Evolutionary conservation across 2,329 filamentous ascomycete species (phyloP), one percentile per base, ranked within the genome.

Genomic region (Lojkania enalia): DNA sequence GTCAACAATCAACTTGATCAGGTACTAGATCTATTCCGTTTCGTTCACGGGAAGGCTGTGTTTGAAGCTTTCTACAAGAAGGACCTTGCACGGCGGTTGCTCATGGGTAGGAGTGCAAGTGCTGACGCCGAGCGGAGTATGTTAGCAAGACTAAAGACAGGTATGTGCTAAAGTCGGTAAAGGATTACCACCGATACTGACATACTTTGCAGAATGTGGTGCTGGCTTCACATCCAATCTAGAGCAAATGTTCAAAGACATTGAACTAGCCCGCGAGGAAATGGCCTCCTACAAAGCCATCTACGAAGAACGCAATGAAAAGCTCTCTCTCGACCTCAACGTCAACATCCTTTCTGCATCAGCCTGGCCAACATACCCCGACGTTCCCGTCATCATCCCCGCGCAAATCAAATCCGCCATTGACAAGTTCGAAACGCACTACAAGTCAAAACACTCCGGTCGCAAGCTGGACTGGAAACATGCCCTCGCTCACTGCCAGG

Each of bases 61-160:
- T 99, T 99, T 52, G 94, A 99, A 67, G 92, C 94, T 1, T 99
- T 99, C 67, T 99, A 99, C 80, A 99, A 99, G 76, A 95, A 94
- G 62, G 94, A 97, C 63, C 79, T 99, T 39, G 92, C 95, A 1
- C 82, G 91, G 13, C 82, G 94, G 35, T 74, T 99, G 31, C 78
- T 99, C 43, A 91, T 97, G 89, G 87, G 86, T 29, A 83, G 91
- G 52, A 96, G 90, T 65, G 91, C 92, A 16, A 96, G 90, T 63
- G 88, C 92, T 44, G 94, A 99, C 70, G 92, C 94, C 0, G 95
- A 99, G 73, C 83, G 91, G 52, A 95, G 87, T 71, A 99, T 99
- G 94, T 80, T 99, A 36, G 80, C 88, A 19, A 89, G 95, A 55
- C 78, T 99, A 20, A 92, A 94, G 72, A 87, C 85, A 55, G 78